Evolutionary conservation across 345 rosid species (phyloP).

Genomic region (Turritis glabra): DNA sequence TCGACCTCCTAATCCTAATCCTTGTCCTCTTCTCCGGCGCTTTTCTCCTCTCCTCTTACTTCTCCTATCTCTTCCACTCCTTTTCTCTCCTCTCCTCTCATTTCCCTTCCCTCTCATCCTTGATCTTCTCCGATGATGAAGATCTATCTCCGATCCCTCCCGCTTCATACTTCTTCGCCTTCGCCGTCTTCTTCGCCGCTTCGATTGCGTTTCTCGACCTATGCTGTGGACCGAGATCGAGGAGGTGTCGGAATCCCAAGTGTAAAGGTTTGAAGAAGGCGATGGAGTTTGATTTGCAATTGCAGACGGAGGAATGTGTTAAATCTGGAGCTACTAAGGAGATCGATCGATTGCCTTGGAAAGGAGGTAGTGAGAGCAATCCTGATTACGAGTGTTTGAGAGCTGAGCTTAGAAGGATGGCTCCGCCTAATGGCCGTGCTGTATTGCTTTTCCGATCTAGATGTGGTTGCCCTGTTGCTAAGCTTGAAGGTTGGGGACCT

Average conservation of each 20-base stretch:
- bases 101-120: conserved; percentile 43
- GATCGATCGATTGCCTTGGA: conserved; percentile 82
- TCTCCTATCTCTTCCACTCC: conserved; percentile 79
- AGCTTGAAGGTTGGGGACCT: conserved; percentile 86
- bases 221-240: conserved; percentile 65
- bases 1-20: conserved; percentile 78
- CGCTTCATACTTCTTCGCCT: conserved; percentile 61
- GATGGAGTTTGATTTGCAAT: conserved; percentile 91
- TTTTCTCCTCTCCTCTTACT: conserved; percentile 76
- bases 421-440: conserved; percentile 92
- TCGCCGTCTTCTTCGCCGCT: conserved; percentile 51
- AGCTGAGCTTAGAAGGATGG: conserved; percentile 90
- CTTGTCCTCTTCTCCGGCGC: conserved; percentile 78
- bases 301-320: conserved; percentile 75
- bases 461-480: conserved; percentile 92
- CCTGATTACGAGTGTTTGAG: conserved; percentile 91
- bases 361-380: conserved; percentile 77
- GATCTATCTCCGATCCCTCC: conserved; percentile 41
- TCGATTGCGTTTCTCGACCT: conserved; percentile 52
- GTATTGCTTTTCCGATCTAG: conserved; percentile 75
- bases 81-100: conserved; percentile 69
- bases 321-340: conserved; percentile 56
- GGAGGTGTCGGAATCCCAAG: conserved; percentile 64
- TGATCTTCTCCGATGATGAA: conserved; percentile 35
- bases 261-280: conserved; percentile 91